Conservation (phyloP, 1,284 basidiomycete genomes). For the Mycosarcoma maydis region DNA sequence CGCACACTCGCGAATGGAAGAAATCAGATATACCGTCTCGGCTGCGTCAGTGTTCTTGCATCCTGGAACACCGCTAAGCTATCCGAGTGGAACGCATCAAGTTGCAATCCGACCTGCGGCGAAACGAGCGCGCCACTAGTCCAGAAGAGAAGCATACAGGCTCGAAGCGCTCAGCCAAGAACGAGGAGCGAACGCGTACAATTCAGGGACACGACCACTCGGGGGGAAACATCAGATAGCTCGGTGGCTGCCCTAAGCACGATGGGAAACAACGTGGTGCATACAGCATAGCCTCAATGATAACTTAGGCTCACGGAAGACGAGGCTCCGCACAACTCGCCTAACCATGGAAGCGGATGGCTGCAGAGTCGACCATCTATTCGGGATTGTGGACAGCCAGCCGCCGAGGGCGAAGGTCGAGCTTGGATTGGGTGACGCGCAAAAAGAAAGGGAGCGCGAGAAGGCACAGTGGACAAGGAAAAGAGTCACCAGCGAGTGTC, state of each 20-base stretch:
- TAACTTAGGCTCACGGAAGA: constrained; percentile 4
- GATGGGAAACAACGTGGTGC: too few species aligned
- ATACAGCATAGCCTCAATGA: background rate
- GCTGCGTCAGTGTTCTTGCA: background rate
- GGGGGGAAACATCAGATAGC: too few species aligned
- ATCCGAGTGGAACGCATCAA: background rate
- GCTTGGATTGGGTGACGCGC: too few species aligned
- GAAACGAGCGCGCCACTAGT: background rate
- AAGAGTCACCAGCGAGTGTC: background rate
- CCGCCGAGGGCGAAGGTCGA: background rate
- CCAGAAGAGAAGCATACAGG: background rate
- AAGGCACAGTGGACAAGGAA: background rate
- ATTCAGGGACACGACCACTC: too few species aligned
- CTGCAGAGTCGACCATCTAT: background rate
- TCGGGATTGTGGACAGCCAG: background rate
- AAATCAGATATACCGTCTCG: background rate
- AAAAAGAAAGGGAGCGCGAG: background rate
- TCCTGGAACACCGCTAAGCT: background rate
- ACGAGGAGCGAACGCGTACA: background rate
- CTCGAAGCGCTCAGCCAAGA: background rate
- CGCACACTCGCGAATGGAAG: background rate
- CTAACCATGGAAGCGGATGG: background rate
- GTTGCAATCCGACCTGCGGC: background rate
- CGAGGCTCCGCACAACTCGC: constrained; percentile 5
- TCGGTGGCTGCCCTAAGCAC: too few species aligned